Evolutionary conservation across 2,329 filamentous ascomycete species (phyloP).

Genomic region (Didymellaceae sp.): DNA sequence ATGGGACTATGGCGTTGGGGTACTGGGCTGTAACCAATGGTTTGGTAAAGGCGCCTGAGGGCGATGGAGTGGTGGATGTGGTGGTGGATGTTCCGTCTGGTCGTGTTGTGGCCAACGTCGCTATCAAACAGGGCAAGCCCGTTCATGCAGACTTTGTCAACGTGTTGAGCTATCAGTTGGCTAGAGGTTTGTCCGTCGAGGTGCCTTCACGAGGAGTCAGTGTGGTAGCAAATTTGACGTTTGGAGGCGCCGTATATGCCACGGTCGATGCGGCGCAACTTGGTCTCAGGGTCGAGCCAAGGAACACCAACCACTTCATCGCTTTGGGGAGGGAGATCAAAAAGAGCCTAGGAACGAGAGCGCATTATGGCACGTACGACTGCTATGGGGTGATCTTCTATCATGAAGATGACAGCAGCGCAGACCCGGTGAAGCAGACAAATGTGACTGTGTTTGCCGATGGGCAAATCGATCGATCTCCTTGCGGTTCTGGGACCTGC

Average conservation of each 20-base stretch:
- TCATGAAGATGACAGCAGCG: constrained; percentile 2
- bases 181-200: not conserved
- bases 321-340: constrained; percentile 14
- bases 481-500: constrained; percentile 21
- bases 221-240: not conserved
- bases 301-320: constrained; percentile 1
- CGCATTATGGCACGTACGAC: constrained; percentile 11
- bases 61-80: constrained; percentile 6
- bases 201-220: not conserved
- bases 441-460: constrained; percentile 21
- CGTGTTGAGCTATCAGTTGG: constrained; percentile 12
- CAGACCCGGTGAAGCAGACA: constrained; percentile 4
- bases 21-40: constrained; percentile 15
- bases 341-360: constrained; percentile 4
- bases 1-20: constrained; percentile 59
- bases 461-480: constrained; percentile 18
- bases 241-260: constrained; percentile 17
- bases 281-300: constrained; percentile 7
- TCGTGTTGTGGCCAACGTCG: constrained; percentile 9
- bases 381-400: constrained; percentile 19
- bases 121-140: constrained; percentile 4
- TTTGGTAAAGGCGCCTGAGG: constrained; percentile 3
- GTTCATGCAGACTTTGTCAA: constrained; percentile 19
- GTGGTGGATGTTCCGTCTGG: constrained; percentile 20
- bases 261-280: constrained; percentile 13